Conservation (phyloP, 2,329 filamentous ascomycete genomes). For the Albophoma yamanashiensis region DNA sequence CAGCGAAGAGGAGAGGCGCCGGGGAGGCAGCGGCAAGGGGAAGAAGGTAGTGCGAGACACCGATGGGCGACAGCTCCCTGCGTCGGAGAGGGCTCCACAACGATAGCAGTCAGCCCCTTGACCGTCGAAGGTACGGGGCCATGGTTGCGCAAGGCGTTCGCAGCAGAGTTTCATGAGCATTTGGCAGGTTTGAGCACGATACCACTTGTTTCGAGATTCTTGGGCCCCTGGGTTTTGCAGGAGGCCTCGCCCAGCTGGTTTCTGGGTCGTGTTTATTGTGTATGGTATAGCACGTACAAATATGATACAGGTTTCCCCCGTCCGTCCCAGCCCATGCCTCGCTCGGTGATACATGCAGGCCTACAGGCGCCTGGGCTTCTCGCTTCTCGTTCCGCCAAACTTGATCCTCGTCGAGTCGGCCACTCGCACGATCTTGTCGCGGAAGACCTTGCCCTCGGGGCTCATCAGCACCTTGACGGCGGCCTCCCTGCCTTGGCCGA, state of each 20-base stretch:
- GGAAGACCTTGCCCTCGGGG: slow-evolving; percentile 66
- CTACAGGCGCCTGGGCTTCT: slow-evolving; percentile 67
- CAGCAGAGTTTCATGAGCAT: neutral
- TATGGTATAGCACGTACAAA: slow-evolving; percentile 22
- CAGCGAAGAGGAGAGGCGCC: slow-evolving; percentile 33
- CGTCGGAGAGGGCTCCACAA: slow-evolving; percentile 39
- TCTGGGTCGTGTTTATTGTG: slow-evolving; percentile 8
- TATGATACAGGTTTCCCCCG: slow-evolving; percentile 21
- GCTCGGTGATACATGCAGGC: neutral
- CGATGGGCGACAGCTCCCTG: slow-evolving; percentile 38
- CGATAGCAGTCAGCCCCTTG: slow-evolving; percentile 4
- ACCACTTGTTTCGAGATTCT: slow-evolving; percentile 7
- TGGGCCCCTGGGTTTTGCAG: neutral
- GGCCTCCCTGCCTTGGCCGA: slow-evolving; percentile 78
- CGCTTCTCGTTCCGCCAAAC: slow-evolving; percentile 87
- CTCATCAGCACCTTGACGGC: slow-evolving; percentile 83
- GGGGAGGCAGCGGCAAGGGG: slow-evolving; percentile 29
- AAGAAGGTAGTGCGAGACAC: slow-evolving; percentile 36
- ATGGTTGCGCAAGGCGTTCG: neutral
- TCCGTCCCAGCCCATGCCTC: neutral
- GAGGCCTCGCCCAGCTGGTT: neutral
- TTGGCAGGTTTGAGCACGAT: neutral
- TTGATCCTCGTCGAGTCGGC: slow-evolving; percentile 84
- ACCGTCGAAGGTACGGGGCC: neutral
- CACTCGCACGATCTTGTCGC: slow-evolving; percentile 66